Evolutionary conservation across 1,284 basidiomycete species (phyloP), one percentile per base, ranked within the genome.

Genomic region (Clitocybe nebularis): DNA sequence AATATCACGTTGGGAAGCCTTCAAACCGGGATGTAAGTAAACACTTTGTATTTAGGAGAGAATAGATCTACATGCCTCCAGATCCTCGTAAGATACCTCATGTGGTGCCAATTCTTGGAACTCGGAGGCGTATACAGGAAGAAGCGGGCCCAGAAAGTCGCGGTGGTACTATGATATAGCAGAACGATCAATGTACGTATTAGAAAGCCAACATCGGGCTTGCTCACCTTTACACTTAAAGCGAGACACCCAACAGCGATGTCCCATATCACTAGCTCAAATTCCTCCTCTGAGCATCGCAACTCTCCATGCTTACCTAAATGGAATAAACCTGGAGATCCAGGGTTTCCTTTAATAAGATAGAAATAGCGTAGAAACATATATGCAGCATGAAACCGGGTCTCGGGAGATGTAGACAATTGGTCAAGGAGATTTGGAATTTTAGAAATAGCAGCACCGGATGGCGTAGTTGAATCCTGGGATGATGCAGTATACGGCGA

Each of bases 131-230:
- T 64, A 68, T 1, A 83, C 67, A 1, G 78, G 75, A 19, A 63
- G 55, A 7, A 82, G 62, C 2, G 81, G 81, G 0, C 63, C 50
- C 11, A 83, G 59, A 34, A 77, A 72, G 55, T 84, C 81, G n/a
- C 81, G 73, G 59, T 83, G 77, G 41, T 78, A 67, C 80, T 83
- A 39, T 21, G n/a, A n/a, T n/a, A n/a, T n/a, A n/a, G n/a, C n/a
- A 11, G 25, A 42, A 23, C 24, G 14, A n/a, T n/a, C n/a, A n/a
- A n/a, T n/a, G n/a, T n/a, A n/a, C n/a, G n/a, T n/a, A n/a, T n/a
- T n/a, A n/a, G n/a, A n/a, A n/a, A n/a, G n/a, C n/a, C n/a, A n/a
- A n/a, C n/a, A n/a, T n/a, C n/a, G n/a, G n/a, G n/a, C n/a, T n/a
- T 19, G 43, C 49, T 20, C 23, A 77, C 79, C 71, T 83, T 84